Percentiles rank a stretch among this genome's conserved stretches.
Conservation (phyloP, 225 moss, liverwort and hornwort genomes). For the Climacium dendroides region DNA sequence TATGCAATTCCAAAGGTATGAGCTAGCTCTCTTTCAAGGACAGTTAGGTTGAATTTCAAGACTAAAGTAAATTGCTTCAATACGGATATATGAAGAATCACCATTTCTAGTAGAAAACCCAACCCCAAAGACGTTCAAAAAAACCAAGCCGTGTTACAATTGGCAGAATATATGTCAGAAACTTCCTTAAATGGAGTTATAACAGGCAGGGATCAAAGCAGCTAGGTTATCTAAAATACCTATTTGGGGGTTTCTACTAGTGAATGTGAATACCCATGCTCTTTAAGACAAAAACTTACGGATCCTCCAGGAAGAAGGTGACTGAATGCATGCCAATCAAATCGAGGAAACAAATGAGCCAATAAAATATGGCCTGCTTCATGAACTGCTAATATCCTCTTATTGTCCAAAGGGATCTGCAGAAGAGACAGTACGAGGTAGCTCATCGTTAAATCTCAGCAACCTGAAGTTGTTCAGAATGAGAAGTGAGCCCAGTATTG, state of each 20-base stretch:
- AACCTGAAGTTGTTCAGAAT: neutral
- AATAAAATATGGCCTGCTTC: slow-evolving; percentile 93
- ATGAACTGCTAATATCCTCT: slow-evolving; percentile 71
- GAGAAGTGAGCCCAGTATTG: neutral
- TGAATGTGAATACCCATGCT: neutral
- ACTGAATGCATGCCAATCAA: slow-evolving; percentile 98
- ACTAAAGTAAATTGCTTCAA: neutral
- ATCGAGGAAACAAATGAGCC: slow-evolving; percentile 79
- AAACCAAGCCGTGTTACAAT: too few relatives aligned
- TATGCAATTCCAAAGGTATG: neutral
- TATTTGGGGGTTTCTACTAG: neutral
- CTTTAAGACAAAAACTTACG: slow-evolving; percentile 27
- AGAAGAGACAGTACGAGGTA: neutral
- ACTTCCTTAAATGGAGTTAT: neutral
- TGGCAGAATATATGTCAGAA: neutral
- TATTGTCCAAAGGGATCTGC: slow-evolving; percentile 75
- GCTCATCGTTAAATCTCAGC: neutral
- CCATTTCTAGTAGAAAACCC: neutral
- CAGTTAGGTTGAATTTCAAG: neutral
- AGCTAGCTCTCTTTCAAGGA: neutral
- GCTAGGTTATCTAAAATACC: neutral
- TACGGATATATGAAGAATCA: neutral
- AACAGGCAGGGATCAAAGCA: neutral
- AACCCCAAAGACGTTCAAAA: neutral
- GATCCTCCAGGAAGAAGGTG: slow-evolving; percentile 94